phyloP scores from a whole-genome alignment of 1,284 basidiomycete genomes.

The Malassezia obtusa region DNA sequence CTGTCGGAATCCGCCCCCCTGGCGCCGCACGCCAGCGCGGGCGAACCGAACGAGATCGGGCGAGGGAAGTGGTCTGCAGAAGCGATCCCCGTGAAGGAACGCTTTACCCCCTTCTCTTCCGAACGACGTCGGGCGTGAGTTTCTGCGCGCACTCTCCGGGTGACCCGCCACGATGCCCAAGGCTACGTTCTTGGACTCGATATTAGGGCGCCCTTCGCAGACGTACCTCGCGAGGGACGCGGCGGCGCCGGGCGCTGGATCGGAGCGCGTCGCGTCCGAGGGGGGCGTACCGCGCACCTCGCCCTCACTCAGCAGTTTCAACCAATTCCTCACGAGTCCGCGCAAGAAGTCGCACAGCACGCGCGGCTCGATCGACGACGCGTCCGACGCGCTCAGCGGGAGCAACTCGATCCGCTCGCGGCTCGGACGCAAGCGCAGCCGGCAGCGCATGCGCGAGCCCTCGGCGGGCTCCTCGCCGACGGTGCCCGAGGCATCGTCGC shows the following conservation, averaged over 20 bases:
- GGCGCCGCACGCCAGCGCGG: background rate
- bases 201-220: constrained; percentile 45
- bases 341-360: background rate
- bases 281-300: background rate
- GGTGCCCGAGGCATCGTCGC: constrained; percentile 6
- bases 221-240: constrained; percentile 21
- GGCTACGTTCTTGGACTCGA: constrained; percentile 37
- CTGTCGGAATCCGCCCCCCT: background rate
- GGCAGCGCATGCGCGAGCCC: background rate
- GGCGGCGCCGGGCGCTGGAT: background rate
- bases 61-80: background rate
- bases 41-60: background rate
- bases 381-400: background rate
- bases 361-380: background rate
- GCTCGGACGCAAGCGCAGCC: background rate
- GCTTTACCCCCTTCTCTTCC: background rate
- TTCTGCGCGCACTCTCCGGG: no score
- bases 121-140: no score
- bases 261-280: background rate
- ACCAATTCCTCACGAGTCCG: background rate
- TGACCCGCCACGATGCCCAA: constrained; percentile 27
- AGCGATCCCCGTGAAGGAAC: constrained; percentile 2
- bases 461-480: background rate
- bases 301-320: background rate
- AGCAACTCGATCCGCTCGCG: background rate